These are phyloP conservation scores for Salvia splendens DNA, from an alignment of 257 asterid genomes.

Conservation along the genomic window DNA sequence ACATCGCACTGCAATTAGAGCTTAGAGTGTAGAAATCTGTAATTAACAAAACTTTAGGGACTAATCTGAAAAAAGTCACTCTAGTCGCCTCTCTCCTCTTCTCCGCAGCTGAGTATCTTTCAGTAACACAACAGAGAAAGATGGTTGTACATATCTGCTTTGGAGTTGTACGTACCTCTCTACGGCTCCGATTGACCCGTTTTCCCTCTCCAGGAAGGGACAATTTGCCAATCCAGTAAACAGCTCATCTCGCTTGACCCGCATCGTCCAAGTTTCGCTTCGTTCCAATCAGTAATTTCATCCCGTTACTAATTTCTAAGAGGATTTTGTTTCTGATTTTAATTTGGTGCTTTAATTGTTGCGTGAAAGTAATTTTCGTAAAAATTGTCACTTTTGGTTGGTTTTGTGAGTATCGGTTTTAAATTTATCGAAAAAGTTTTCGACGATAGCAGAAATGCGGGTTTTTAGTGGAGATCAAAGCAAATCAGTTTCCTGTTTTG, in stretches of 20 bases:
- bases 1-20: too few relatives aligned
- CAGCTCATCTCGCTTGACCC: constrained; percentile 38
- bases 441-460: too few relatives aligned
- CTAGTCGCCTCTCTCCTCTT: constrained; percentile 16
- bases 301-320: too few relatives aligned
- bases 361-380: not conserved
- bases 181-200: constrained; percentile 43
- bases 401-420: too few relatives aligned
- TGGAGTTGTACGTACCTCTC: constrained; percentile 48
- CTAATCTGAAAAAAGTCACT: constrained; percentile 26
- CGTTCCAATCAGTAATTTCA: constrained; percentile 50
- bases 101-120: too few relatives aligned
- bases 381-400: not conserved
- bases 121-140: not conserved
- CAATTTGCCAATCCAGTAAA: constrained; percentile 40
- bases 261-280: too few relatives aligned
- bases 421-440: not conserved
- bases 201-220: constrained; percentile 30
- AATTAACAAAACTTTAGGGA: constrained; percentile 20
- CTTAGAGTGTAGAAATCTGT: not conserved
- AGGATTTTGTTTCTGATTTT: not conserved
- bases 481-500: not conserved
- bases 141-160: constrained; percentile 54
- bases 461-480: too few relatives aligned
- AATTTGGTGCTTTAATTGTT: not conserved